A percentile compares a stretch with the other conserved stretches of the same genome.
Evolutionary conservation across 2,329 filamentous ascomycete species (phyloP).

Genomic region (Laburnicola sp.): DNA sequence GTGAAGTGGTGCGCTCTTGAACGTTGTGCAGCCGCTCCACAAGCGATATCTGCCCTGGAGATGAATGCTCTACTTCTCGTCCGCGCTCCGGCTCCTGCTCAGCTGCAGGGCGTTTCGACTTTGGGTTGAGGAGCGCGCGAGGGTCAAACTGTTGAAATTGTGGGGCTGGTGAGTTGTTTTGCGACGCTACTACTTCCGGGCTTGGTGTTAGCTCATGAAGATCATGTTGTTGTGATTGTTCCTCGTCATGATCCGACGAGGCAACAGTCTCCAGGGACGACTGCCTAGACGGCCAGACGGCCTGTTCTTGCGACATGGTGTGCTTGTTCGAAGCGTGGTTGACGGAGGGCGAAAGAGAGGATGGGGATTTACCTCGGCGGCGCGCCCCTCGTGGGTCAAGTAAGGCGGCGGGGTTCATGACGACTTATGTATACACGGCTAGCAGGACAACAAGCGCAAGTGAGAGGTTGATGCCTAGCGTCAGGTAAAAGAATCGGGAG

Average conservation of each 20-base stretch:
- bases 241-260: slow-evolving; percentile 12
- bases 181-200: background rate
- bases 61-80: slow-evolving; percentile 21
- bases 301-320: background rate
- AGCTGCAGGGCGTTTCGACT: slow-evolving; percentile 38
- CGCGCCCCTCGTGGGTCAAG: slow-evolving; percentile 22
- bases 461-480: background rate
- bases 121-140: slow-evolving; percentile 41
- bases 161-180: slow-evolving; percentile 9
- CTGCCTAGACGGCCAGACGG: background rate
- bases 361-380: slow-evolving; percentile 19
- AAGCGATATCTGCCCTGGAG: slow-evolving; percentile 59
- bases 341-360: background rate
- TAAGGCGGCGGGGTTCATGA: slow-evolving; percentile 22
- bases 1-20: slow-evolving; percentile 63
- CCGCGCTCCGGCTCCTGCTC: slow-evolving; percentile 27
- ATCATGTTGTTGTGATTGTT: slow-evolving; percentile 16
- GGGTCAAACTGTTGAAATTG: slow-evolving; percentile 30
- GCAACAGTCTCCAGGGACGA: background rate
- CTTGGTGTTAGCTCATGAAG: background rate
- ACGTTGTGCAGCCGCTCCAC: slow-evolving; percentile 78
- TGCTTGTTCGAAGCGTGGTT: background rate
- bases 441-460: background rate
- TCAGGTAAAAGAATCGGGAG: background rate
- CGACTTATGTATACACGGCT: slow-evolving; percentile 3